Percentiles rank a stretch among this genome's conserved stretches.
Conservation (phyloP, 2,329 filamentous ascomycete species). For the Metarhizium guizhouense region DNA sequence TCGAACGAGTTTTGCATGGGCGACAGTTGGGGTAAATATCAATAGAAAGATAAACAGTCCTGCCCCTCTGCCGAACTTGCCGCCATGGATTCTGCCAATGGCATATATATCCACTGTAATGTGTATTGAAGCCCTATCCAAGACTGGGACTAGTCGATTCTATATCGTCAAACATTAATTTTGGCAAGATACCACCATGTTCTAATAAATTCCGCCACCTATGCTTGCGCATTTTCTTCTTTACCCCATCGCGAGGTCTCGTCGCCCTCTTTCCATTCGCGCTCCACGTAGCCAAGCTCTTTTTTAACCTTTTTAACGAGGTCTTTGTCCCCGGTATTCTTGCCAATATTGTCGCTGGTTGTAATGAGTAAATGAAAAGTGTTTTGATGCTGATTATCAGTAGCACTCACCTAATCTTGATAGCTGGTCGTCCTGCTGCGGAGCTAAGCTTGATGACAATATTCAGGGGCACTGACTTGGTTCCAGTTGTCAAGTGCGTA, state of each 20-base stretch:
- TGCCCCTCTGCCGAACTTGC: neutral
- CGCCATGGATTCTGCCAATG: neutral
- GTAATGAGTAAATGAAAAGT: slow-evolving; percentile 10
- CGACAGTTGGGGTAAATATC: too few relatives aligned
- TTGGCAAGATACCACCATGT: neutral
- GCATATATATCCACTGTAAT: neutral
- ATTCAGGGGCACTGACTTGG: slow-evolving; percentile 85
- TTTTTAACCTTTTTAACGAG: slow-evolving; percentile 78
- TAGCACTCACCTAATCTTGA: slow-evolving; percentile 65
- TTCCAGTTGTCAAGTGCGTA: slow-evolving; percentile 56
- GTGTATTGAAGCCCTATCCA: neutral
- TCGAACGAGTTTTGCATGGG: neutral
- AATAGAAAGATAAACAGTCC: neutral
- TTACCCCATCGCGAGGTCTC: slow-evolving; percentile 76
- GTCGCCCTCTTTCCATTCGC: slow-evolving; percentile 73
- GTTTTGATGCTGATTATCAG: neutral
- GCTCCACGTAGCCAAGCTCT: slow-evolving; percentile 77
- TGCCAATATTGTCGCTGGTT: slow-evolving; percentile 67
- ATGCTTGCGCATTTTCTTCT: slow-evolving; percentile 22
- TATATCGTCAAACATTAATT: neutral
- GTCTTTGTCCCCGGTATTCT: slow-evolving; percentile 83
- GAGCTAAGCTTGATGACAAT: slow-evolving; percentile 97
- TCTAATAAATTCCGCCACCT: neutral
- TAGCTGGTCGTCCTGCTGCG: slow-evolving; percentile 68
- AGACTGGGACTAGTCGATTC: neutral